These are phyloP conservation scores for Xerocomellus intermedius DNA, from an alignment of 768 basidiomycete genomes.

Conservation along the genomic window DNA sequence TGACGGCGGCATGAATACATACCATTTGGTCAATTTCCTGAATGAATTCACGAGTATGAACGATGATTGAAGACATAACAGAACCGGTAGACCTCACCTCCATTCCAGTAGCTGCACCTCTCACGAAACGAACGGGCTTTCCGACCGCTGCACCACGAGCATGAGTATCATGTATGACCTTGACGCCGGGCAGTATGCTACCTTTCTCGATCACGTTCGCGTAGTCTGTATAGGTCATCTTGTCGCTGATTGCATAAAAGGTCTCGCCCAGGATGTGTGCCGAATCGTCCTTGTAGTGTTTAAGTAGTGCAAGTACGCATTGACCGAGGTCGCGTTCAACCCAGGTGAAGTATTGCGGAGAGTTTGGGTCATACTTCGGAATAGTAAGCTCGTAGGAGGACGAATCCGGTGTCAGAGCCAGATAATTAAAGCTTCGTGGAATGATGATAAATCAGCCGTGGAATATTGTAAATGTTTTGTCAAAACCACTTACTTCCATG, in stretches of 20 bases:
- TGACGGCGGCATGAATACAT: neutral
- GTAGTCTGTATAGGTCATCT: conserved; percentile 17
- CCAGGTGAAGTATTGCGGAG: conserved; percentile 24
- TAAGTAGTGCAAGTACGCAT: conserved; percentile 21
- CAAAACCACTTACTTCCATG: conserved; percentile 14
- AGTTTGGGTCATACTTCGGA: conserved; percentile 16
- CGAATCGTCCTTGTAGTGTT: conserved; percentile 23
- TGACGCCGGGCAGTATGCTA: neutral
- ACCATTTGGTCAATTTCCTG: conserved; percentile 30
- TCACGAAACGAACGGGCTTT: conserved; percentile 28
- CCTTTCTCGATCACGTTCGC: conserved; percentile 17
- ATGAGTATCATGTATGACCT: neutral
- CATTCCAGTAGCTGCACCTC: conserved; percentile 12
- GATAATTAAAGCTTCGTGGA: conserved; percentile 4
- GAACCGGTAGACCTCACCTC: conserved; percentile 9
- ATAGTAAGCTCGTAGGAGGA: conserved; percentile 19
- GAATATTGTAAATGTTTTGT: neutral
- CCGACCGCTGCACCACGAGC: conserved; percentile 17
- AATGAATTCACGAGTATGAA: neutral
- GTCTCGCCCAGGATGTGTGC: conserved; percentile 20
- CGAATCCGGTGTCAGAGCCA: conserved; percentile 9
- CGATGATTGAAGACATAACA: neutral
- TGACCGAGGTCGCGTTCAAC: conserved; percentile 25
- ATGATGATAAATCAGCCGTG: neutral
- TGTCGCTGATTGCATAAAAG: conserved; percentile 27